Evolutionary conservation across 352 stramenopile genomes (phyloP), one percentile per base, ranked within the genome.

Genomic region (Pythium rishiriense): DNA sequence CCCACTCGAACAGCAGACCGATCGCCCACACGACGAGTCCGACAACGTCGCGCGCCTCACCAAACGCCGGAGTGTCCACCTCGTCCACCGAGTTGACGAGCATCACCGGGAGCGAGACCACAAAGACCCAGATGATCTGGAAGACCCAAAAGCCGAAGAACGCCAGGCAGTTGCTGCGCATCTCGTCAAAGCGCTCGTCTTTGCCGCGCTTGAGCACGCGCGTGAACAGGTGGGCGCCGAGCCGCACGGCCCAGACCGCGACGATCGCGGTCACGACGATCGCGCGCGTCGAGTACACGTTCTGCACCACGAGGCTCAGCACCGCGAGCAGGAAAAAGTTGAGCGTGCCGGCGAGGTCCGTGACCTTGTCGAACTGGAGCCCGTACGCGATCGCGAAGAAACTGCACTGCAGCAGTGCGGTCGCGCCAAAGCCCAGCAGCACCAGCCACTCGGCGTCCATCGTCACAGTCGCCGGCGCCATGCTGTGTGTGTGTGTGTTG

Each of bases 141-240:
- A 93, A 86, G 31, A 89, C 67, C 84, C 84, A 93, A 50, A 91
- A 89, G 37, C 80, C 74, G 48, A 95, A 83, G 61, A 93, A 95
- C 21, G 68, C 61, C 10, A 73, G 4, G 41, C 76, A 91, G 48
- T 87, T 74, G 53, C 68, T 69, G 28, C 81, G 79, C 71, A 95
- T 90, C 46, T 85, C 72, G 67, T 92, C 82, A 58, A 95, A 95
- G 19, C 86, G 83, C 46, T 72, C 77, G 68, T 95, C 86, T 47
- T 86, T 83, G 31, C 84, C 81, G 28, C 83, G 79, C 35, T 78
- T 80, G 49, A 90, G 74, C 35, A 95, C 85, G 48, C 86, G 81
- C 15, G 65, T 28, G 17, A 93, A 59, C 57, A 95, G 63, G 54
- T 92, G 87, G 31, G 59, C 70, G 37, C 86, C 86, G 8, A 95